phyloP scores from a whole-genome alignment of 2,329 filamentous ascomycete species.

The Colletotrichum lentis region DNA sequence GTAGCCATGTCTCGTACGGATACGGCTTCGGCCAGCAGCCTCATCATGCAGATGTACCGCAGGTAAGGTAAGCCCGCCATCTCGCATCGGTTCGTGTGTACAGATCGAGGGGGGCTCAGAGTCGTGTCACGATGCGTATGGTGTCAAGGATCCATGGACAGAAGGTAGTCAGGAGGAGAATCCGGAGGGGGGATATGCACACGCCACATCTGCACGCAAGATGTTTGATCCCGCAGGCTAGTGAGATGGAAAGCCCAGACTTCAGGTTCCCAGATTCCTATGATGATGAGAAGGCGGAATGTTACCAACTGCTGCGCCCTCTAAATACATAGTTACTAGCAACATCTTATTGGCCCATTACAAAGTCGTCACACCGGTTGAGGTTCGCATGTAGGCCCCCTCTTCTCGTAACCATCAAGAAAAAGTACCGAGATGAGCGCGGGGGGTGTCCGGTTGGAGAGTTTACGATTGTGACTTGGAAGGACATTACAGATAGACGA shows the following conservation, averaged over 20 bases:
- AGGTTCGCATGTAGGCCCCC: not conserved
- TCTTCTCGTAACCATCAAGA: not conserved
- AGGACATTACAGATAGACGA: not conserved
- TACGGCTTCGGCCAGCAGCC: not conserved
- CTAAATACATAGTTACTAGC: not conserved
- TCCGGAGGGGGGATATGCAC: not conserved
- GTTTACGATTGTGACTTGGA: not conserved
- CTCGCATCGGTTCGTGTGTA: conserved; percentile 1
- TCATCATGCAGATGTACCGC: not conserved
- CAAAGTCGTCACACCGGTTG: not conserved
- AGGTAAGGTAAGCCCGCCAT: not conserved
- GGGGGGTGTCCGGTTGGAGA: too few relatives aligned
- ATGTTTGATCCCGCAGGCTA: not conserved
- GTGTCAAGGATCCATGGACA: not conserved
- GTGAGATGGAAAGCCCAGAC: too few relatives aligned
- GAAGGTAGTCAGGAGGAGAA: not conserved
- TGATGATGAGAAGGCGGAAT: not conserved
- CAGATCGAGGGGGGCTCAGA: not conserved
- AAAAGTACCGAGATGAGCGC: too few relatives aligned
- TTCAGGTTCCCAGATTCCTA: not conserved
- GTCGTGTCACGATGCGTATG: not conserved
- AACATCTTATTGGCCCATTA: not conserved
- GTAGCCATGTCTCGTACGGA: not conserved
- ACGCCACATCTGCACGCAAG: not conserved
- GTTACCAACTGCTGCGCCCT: not conserved